A percentile compares a stretch with the other conserved stretches of the same genome.
Evolutionary conservation across 192 early-diverging fungal species (phyloP).

Genomic region (Linnemannia zychae): DNA sequence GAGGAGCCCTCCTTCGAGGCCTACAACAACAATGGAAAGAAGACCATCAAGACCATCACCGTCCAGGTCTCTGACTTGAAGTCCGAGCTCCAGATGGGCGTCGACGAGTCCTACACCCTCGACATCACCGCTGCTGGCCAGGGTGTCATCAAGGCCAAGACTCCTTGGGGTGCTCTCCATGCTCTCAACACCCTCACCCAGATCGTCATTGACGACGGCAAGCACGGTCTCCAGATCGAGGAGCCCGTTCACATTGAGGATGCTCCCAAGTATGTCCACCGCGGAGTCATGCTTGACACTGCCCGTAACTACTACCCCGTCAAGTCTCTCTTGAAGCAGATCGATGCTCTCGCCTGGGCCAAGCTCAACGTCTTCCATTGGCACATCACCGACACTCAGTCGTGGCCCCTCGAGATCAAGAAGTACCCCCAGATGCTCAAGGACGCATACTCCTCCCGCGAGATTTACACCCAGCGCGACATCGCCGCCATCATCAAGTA

Average conservation of each 20-base stretch:
- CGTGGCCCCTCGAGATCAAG: conserved; percentile 78
- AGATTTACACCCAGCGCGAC: conserved; percentile 79
- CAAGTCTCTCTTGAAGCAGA: conserved; percentile 66
- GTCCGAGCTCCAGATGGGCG: conserved; percentile 66
- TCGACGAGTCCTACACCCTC: conserved; percentile 82
- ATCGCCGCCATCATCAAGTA: conserved; percentile 76
- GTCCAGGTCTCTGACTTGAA: conserved; percentile 62
- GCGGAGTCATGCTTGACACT: conserved; percentile 78
- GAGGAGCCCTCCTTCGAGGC: background rate
- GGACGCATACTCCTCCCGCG: conserved; percentile 73
- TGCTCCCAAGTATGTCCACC: conserved; percentile 75
- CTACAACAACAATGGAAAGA: background rate
- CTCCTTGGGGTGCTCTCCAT: conserved; percentile 78
- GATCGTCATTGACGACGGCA: conserved; percentile 63
- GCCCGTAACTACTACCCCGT: conserved; percentile 77
- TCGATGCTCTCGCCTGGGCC: conserved; percentile 79
- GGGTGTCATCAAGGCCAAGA: conserved; percentile 69
- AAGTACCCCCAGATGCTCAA: conserved; percentile 74
- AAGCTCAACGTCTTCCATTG: conserved; percentile 87
- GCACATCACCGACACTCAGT: conserved; percentile 78
- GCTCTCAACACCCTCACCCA: conserved; percentile 82
- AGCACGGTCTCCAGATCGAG: conserved; percentile 59
- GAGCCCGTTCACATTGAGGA: conserved; percentile 73
- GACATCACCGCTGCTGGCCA: conserved; percentile 66
- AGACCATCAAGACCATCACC: conserved; percentile 50